Conservation (phyloP, 1,139 yeast genomes). For the Sugiyamaella castrensis region DNA sequence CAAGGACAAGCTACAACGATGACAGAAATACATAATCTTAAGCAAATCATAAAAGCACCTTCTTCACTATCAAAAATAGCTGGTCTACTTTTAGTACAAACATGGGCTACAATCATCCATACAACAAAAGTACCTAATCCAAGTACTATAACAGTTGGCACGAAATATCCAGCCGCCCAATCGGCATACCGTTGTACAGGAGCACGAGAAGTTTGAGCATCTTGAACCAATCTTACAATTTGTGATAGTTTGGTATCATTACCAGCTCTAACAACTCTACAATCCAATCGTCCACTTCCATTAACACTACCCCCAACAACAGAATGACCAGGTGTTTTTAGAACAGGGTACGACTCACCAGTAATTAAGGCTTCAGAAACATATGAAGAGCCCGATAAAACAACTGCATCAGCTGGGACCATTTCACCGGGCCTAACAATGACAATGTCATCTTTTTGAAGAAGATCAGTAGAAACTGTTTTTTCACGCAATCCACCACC, state of each 20-base stretch:
- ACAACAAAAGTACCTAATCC: conserved; percentile 61
- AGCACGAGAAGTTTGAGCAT: conserved; percentile 84
- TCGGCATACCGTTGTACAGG: conserved; percentile 92
- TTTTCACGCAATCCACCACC: conserved; percentile 26
- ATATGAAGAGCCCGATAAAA: conserved; percentile 74
- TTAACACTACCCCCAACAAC: conserved; percentile 93
- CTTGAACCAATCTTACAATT: conserved; percentile 79
- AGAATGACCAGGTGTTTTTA: conserved; percentile 55
- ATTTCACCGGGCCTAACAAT: conserved; percentile 81
- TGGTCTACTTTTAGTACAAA: conserved; percentile 48
- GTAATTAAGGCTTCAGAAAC: conserved; percentile 86
- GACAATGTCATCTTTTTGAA: conserved; percentile 75
- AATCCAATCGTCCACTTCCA: conserved; percentile 68
- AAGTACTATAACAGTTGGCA: conserved; percentile 65
- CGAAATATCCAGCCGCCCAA: conserved; percentile 78
- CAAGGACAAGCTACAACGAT: conserved; percentile 98
- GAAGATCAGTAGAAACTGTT: conserved; percentile 62
- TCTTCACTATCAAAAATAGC: conserved; percentile 50
- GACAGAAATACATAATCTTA: conserved; percentile 86
- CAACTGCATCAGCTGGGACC: conserved; percentile 87
- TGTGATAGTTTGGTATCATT: conserved; percentile 83
- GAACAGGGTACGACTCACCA: conserved; percentile 81
- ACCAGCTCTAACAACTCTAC: conserved; percentile 69
- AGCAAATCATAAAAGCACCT: conserved; percentile 64
- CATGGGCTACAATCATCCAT: conserved; percentile 55